These are phyloP conservation scores for Zymoseptoria brevis DNA, from an alignment of 2,329 filamentous ascomycete species.

Conservation along the genomic window DNA sequence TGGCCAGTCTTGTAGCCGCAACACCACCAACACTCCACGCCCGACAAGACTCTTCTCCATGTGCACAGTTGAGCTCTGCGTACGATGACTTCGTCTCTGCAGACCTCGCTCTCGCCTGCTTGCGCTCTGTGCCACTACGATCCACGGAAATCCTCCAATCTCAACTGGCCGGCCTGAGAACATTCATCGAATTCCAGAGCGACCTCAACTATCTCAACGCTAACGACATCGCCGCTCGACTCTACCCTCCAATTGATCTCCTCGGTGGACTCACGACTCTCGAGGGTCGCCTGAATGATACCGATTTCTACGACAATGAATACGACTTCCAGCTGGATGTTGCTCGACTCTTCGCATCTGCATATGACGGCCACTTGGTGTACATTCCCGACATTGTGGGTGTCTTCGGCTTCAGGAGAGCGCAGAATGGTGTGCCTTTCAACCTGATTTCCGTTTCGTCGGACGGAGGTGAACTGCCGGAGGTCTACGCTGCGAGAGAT, in stretches of 20 bases:
- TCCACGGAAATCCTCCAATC: not conserved
- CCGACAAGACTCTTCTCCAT: not conserved
- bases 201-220: slow-evolving; percentile 34
- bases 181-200: slow-evolving; percentile 33
- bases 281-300: slow-evolving; percentile 22
- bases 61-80: not conserved
- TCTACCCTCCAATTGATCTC: slow-evolving; percentile 33
- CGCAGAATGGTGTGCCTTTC: not conserved
- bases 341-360: slow-evolving; percentile 28
- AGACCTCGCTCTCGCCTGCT: slow-evolving; percentile 2
- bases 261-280: slow-evolving; percentile 32
- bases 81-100: not conserved
- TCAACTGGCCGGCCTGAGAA: slow-evolving; percentile 1
- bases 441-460: slow-evolving; percentile 24
- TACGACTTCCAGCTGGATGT: slow-evolving; percentile 36
- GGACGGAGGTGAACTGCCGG: slow-evolving; percentile 30
- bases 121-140: slow-evolving; percentile 5
- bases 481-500: slow-evolving; percentile 30
- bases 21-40: not conserved
- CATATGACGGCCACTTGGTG: slow-evolving; percentile 36
- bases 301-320: slow-evolving; percentile 30
- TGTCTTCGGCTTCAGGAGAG: slow-evolving; percentile 30
- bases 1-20: not conserved
- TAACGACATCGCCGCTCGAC: slow-evolving; percentile 30
- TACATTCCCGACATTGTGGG: slow-evolving; percentile 32